These are phyloP conservation scores for Ocimum tenuiflorum DNA, from an alignment of 257 asterid species.

Conservation along the genomic window DNA sequence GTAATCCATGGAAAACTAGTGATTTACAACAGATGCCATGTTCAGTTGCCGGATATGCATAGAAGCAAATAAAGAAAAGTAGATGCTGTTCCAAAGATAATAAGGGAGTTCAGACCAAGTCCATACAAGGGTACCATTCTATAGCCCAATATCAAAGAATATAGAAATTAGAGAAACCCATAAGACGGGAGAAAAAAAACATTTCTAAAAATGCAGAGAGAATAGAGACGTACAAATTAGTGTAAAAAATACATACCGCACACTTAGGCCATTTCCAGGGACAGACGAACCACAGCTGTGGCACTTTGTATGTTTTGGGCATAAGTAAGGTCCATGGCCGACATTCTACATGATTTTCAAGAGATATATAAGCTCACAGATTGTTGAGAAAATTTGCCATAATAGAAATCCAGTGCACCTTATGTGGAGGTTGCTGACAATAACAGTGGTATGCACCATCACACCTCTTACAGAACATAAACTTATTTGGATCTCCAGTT, in stretches of 20 bases:
- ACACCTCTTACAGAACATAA: constrained; percentile 94
- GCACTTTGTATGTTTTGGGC: constrained; percentile 89
- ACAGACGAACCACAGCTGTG: constrained; percentile 89
- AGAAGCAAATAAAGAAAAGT: background rate
- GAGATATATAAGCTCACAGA: constrained; percentile 21
- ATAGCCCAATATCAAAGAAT: constrained; percentile 10
- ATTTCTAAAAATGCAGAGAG: background rate
- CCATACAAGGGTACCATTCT: background rate
- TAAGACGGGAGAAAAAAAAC: background rate
- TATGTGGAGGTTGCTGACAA: constrained; percentile 97
- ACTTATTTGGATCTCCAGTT: constrained; percentile 89
- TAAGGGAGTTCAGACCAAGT: constrained; percentile 4
- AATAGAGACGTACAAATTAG: background rate
- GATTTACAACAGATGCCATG: background rate
- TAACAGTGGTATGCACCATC: constrained; percentile 89
- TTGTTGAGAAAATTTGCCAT: background rate
- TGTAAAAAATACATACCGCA: constrained; percentile 50
- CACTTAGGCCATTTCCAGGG: constrained; percentile 91
- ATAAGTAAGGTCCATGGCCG: constrained; percentile 82
- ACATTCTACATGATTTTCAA: constrained; percentile 54
- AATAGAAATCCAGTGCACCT: constrained; percentile 43
- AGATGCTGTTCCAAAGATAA: constrained; percentile 5
- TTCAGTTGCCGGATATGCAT: constrained; percentile 2
- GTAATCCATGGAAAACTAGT: background rate
- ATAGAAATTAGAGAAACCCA: background rate